A percentile compares a stretch with the other conserved stretches of the same genome.
phyloP scores from a whole-genome alignment of 768 basidiomycete species.

The Kwoniella sp. region DNA sequence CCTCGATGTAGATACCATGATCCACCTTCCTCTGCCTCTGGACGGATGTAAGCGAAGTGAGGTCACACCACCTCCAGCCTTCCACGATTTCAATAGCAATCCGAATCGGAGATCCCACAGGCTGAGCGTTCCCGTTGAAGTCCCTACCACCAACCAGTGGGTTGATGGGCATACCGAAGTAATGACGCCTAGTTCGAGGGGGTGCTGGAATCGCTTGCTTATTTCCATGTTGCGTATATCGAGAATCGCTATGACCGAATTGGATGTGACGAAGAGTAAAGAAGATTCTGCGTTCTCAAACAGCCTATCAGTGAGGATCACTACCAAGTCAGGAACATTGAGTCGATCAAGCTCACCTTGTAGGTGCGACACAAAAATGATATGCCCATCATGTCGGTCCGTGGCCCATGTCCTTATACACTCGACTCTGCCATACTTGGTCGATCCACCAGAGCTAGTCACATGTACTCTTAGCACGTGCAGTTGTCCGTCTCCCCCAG shows the following conservation, averaged over 20 bases:
- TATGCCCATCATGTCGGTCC: slow-evolving; percentile 28
- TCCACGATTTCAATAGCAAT: slow-evolving; percentile 83
- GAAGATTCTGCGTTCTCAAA: slow-evolving; percentile 64
- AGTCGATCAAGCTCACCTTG: slow-evolving; percentile 31
- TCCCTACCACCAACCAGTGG: slow-evolving; percentile 87
- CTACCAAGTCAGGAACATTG: neutral
- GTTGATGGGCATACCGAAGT: slow-evolving; percentile 78
- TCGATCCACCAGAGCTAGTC: slow-evolving; percentile 19
- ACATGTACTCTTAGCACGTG: slow-evolving; percentile 52
- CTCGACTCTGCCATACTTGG: slow-evolving; percentile 48
- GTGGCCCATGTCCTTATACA: slow-evolving; percentile 40
- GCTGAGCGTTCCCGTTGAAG: slow-evolving; percentile 77
- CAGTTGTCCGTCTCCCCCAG: slow-evolving; percentile 42
- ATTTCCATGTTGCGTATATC: slow-evolving; percentile 84
- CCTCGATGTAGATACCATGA: slow-evolving; percentile 67
- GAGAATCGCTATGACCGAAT: slow-evolving; percentile 71
- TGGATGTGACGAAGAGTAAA: slow-evolving; percentile 81
- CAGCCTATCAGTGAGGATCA: neutral
- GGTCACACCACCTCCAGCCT: slow-evolving; percentile 60
- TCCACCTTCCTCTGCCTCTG: slow-evolving; percentile 84
- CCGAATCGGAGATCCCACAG: slow-evolving; percentile 97
- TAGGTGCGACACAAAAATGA: slow-evolving; percentile 33
- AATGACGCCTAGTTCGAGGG: slow-evolving; percentile 81
- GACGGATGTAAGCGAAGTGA: slow-evolving; percentile 75
- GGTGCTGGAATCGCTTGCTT: slow-evolving; percentile 76